These are phyloP conservation scores for Fusarium stilboides DNA, from an alignment of 2,329 filamentous ascomycete genomes.

Conservation along the genomic window DNA sequence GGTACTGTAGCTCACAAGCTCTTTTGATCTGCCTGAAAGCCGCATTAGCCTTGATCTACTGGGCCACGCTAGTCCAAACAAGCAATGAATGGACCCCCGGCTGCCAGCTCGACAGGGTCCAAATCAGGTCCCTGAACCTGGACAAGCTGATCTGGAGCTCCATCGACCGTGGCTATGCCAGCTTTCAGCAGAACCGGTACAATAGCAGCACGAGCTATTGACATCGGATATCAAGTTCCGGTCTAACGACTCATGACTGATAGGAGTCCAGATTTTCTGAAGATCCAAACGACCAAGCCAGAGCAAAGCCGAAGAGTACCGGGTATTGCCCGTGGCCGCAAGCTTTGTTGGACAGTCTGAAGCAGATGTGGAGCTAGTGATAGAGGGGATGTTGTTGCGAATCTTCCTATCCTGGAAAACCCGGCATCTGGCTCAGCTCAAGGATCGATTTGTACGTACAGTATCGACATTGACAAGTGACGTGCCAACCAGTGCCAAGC, in stretches of 20 bases:
- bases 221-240: conserved; percentile 23
- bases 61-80: conserved; percentile 40
- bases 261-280: conserved; percentile 8
- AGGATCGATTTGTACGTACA: conserved; percentile 19
- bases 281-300: neutral
- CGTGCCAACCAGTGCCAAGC: conserved; percentile 36
- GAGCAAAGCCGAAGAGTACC: conserved; percentile 7
- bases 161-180: conserved; percentile 42
- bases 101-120: conserved; percentile 49
- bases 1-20: conserved; percentile 26
- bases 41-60: conserved; percentile 46
- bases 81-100: conserved; percentile 25
- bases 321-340: conserved; percentile 2
- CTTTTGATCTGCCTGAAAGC: conserved; percentile 47
- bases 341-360: conserved; percentile 14
- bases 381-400: neutral
- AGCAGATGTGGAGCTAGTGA: neutral
- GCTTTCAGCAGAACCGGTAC: conserved; percentile 5
- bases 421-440: conserved; percentile 20
- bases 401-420: conserved; percentile 15
- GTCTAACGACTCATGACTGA: conserved; percentile 3
- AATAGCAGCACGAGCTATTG: conserved; percentile 18
- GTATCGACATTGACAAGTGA: conserved; percentile 14
- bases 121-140: conserved; percentile 42
- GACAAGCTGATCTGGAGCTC: conserved; percentile 46